Conservation (phyloP, 1,284 basidiomycete genomes). For the Cryptococcus floricola region DNA sequence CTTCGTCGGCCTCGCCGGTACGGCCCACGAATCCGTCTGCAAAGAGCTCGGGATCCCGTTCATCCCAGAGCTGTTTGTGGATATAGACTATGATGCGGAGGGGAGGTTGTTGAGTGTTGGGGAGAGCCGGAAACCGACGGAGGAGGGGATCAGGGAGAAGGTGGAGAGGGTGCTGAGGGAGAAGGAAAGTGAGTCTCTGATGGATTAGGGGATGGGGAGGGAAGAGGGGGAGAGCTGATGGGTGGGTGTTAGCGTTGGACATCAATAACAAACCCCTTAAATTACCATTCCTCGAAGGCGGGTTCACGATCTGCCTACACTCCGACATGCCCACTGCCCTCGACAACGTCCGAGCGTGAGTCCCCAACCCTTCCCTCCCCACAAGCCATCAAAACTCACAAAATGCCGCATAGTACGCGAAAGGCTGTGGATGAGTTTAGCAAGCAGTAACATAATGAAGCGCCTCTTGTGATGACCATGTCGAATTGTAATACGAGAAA, state of each 20-base stretch:
- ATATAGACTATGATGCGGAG: background rate
- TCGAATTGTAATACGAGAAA: too few species aligned
- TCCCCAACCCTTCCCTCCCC: background rate
- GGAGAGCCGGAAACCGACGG: background rate
- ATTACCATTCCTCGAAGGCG: background rate
- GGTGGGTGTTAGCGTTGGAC: background rate
- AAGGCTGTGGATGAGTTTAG: too few species aligned
- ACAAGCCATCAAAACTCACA: too few species aligned
- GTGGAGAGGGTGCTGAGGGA: background rate
- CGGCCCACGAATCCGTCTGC: background rate
- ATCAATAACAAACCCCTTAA: background rate
- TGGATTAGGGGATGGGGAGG: too few species aligned
- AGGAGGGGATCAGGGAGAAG: background rate
- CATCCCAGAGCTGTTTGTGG: background rate
- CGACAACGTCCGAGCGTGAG: background rate
- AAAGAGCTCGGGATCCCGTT: background rate
- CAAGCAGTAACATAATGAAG: too few species aligned
- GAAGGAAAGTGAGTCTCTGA: background rate
- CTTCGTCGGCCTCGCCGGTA: slow-evolving; percentile 1
- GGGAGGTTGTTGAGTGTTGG: background rate
- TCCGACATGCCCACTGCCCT: slow-evolving; percentile 1
- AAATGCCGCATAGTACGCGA: too few species aligned
- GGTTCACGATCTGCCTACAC: background rate
- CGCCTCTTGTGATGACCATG: too few species aligned
- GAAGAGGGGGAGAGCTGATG: background rate